Percentiles rank a stretch among this genome's conserved stretches.
Conservation (phyloP, 169 alveolate genomes). For the Plasmodium knowlesi region DNA sequence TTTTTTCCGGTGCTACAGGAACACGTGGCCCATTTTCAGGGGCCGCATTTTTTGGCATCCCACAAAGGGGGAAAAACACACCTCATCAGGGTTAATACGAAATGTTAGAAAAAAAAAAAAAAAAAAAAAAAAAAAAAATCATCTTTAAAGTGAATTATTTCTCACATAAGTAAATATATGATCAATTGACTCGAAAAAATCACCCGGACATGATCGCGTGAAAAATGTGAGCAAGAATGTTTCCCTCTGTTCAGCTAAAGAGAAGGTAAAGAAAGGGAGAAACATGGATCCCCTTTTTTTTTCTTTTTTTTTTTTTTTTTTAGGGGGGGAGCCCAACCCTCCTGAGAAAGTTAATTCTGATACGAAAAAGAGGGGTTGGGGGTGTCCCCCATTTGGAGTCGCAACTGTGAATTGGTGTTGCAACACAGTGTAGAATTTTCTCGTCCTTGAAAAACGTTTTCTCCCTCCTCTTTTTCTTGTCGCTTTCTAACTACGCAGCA, state of each 20-base stretch:
- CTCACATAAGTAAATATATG: neutral
- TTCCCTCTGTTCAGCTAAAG: constrained; percentile 62
- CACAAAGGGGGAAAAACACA: neutral
- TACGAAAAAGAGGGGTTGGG: neutral
- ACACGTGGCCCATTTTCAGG: neutral
- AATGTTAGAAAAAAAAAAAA: constrained; percentile 12
- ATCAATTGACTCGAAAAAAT: neutral
- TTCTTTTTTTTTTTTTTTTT: too few relatives aligned
- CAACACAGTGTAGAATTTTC: neutral
- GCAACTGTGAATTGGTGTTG: neutral
- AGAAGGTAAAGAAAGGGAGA: constrained; percentile 7
- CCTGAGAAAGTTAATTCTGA: neutral
- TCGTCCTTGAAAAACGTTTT: neutral
- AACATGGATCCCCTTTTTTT: neutral
- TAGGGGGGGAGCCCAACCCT: neutral
- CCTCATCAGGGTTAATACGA: neutral
- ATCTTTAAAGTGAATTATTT: neutral
- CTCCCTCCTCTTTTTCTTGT: neutral
- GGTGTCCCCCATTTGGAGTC: neutral
- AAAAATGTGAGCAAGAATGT: constrained; percentile 43
- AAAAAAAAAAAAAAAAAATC: neutral
- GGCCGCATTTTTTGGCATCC: neutral
- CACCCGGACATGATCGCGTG: neutral
- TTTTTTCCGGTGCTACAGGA: neutral
- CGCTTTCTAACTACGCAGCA: neutral